These are phyloP conservation scores for Schoenoplectus tabernaemontani DNA, from an alignment of 202 grass and related monocot genomes.

Conservation along the genomic window DNA sequence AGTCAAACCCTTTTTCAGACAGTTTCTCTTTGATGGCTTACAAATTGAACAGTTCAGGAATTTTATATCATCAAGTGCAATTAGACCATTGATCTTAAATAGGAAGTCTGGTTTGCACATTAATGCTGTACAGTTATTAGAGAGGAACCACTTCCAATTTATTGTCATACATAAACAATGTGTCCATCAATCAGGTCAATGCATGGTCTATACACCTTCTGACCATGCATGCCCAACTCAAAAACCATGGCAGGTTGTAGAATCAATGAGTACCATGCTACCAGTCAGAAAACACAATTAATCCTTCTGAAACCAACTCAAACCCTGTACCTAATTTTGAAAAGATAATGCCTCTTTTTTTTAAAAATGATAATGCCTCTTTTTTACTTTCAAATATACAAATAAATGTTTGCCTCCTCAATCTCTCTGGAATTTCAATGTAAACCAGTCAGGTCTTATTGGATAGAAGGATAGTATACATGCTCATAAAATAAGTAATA, in stretches of 20 bases:
- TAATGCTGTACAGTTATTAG: too few species aligned
- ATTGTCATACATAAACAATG: background rate
- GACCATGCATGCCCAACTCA: too few species aligned
- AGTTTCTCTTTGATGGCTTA: background rate
- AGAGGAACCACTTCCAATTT: background rate
- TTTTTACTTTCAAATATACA: too few species aligned
- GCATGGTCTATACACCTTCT: background rate
- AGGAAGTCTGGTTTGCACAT: too few species aligned
- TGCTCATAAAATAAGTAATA: too few species aligned
- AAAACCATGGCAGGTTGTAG: background rate
- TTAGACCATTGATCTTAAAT: too few species aligned
- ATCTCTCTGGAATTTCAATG: background rate
- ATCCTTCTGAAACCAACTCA: background rate
- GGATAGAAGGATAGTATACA: background rate
- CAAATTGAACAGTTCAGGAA: background rate
- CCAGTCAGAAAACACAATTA: background rate
- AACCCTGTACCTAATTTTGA: background rate
- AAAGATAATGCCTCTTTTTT: too few species aligned
- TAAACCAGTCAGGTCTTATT: background rate
- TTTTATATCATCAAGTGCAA: background rate
- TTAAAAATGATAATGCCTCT: too few species aligned
- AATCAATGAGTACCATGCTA: background rate
- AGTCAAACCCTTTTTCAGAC: background rate
- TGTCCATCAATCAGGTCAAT: background rate
- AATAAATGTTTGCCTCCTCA: background rate